These are phyloP conservation scores for Alternaria brassicicola DNA, from an alignment of 2,329 filamentous ascomycete genomes.

Conservation along the genomic window DNA sequence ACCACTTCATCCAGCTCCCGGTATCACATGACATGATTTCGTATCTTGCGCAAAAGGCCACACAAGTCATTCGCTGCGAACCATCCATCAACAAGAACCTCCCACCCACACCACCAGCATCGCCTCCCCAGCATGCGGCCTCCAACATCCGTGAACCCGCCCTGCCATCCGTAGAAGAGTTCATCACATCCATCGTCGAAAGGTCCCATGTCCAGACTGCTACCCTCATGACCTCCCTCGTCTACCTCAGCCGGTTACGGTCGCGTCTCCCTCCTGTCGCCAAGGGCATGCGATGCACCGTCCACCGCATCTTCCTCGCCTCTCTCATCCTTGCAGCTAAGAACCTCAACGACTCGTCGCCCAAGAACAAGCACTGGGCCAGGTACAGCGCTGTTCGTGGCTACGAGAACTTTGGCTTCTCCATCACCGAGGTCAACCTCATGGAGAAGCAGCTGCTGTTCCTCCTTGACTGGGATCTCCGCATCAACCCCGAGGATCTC, in stretches of 20 bases:
- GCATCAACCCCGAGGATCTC: conserved; percentile 83
- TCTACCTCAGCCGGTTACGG: conserved; percentile 87
- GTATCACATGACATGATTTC: conserved; percentile 78
- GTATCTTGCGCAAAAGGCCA: conserved; percentile 75
- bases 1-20: conserved; percentile 79
- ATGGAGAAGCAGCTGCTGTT: conserved; percentile 99
- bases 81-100: conserved; percentile 55
- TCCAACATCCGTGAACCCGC: conserved; percentile 56
- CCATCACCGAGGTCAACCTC: conserved; percentile 92
- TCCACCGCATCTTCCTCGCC: conserved; percentile 96
- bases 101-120: conserved; percentile 65
- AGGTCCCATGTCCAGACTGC: conserved; percentile 96
- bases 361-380: conserved; percentile 99
- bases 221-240: conserved; percentile 94
- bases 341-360: conserved; percentile 97
- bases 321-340: conserved; percentile 86
- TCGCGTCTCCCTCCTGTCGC: conserved; percentile 88
- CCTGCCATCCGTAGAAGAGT: conserved; percentile 82
- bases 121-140: conserved; percentile 59
- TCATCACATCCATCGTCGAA: conserved; percentile 89
- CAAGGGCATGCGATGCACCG: conserved; percentile 94
- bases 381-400: conserved; percentile 81
- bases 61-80: conserved; percentile 82
- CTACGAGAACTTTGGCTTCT: conserved; percentile 84
- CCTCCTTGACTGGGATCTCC: conserved; percentile 91